Evolutionary conservation across 2,329 filamentous ascomycete species (phyloP), one percentile per base, ranked within the genome.

Genomic region (Fusarium floridanum): DNA sequence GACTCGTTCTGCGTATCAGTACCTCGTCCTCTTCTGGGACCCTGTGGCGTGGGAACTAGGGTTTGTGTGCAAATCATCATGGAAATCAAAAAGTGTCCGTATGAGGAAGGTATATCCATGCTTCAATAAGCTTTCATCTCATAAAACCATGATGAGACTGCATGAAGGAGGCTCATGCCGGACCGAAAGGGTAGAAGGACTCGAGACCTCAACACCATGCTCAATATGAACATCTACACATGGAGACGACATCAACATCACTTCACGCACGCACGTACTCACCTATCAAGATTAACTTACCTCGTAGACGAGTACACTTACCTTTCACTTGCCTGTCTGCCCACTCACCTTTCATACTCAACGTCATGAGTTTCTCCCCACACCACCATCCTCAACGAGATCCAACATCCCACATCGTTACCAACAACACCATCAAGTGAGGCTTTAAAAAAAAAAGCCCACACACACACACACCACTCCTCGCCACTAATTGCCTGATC

Each of bases 401-500:
- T 57, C 61, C 34, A 56, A 57, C 56, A 66, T 75, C 61, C 66
- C 60, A 62, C 62, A 55, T 39, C 22, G 12, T 45, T 57, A 9
- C 50, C 27, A 64, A 39, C 29, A 48, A 45, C 57, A 43, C n/a
- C 45, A 56, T 64, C 32, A 37, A 22, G 24, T 12, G 36, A 64
- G 32, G 24, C 45, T 59, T 60, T 45, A 27, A 20, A 22, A n/a
- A 11, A 50, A 63, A 24, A 24, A 24, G 5, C 61, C 65, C 74
- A 73, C 74, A 62, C 73, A 71, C 64, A 66, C 68, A 64, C 71
- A 61, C 61, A 64, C 41, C 43, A 60, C 34, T 55, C 39, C 41
- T 75, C 75, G 70, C 76, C 77, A 77, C 72, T 63, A 37, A 45
- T 70, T 74, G 50, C 74, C 76, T 70, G 72, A 78, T 77, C 29